These are phyloP conservation scores for Musa itinerans DNA, from an alignment of 176 grass and related monocot genomes.

Conservation along the genomic window DNA sequence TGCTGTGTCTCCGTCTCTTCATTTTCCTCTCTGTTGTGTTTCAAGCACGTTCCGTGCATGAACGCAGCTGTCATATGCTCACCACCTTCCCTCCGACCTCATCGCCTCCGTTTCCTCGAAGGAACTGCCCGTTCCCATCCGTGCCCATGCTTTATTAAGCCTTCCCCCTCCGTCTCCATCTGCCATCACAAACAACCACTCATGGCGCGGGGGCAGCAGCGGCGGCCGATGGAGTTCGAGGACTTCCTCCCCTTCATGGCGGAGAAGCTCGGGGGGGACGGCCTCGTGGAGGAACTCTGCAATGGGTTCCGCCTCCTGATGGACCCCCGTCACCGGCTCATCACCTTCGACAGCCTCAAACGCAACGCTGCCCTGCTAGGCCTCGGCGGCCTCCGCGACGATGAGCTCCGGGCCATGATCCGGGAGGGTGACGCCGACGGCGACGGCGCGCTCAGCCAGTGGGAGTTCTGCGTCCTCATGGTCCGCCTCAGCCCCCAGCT, in stretches of 20 bases:
- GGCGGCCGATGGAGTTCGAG: conserved; percentile 49
- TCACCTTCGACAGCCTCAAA: conserved; percentile 78
- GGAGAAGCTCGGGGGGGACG: conserved; percentile 74
- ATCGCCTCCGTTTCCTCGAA: background rate
- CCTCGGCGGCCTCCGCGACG: conserved; percentile 51
- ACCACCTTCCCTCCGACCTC: background rate
- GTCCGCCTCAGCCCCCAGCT: conserved; percentile 79
- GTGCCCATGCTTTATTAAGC: background rate
- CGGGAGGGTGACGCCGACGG: conserved; percentile 85
- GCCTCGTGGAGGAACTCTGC: conserved; percentile 77
- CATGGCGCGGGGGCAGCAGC: background rate
- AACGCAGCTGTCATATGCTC: background rate
- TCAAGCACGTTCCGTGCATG: background rate
- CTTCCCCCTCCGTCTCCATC: background rate
- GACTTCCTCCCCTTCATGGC: conserved; percentile 97
- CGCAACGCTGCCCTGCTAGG: conserved; percentile 77
- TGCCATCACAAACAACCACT: background rate
- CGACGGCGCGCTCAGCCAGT: conserved; percentile 71
- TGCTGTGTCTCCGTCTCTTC: no score
- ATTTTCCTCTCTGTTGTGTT: background rate
- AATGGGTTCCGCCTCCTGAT: conserved; percentile 69
- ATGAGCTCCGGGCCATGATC: conserved; percentile 72
- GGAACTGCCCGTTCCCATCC: background rate
- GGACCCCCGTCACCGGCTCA: conserved; percentile 48
- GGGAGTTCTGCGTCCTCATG: conserved; percentile 95